These are phyloP conservation scores for Leccinum subgranulosum DNA, from an alignment of 768 basidiomycete species.

Conservation along the genomic window DNA sequence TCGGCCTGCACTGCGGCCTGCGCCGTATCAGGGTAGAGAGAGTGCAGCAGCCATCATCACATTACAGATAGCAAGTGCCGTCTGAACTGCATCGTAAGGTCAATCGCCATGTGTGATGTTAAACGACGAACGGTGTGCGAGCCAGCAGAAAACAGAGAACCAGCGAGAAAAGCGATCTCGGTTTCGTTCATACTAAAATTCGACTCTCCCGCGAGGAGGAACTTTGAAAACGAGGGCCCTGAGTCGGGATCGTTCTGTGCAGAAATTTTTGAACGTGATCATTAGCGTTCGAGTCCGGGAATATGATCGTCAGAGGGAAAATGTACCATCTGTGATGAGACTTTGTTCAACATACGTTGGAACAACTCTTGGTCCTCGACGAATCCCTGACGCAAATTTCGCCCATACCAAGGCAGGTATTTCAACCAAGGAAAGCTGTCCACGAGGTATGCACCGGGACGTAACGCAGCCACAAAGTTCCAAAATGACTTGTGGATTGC, in stretches of 20 bases:
- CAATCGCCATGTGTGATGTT: neutral
- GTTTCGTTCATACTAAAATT: slow-evolving; percentile 47
- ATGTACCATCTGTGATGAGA: slow-evolving; percentile 40
- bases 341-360: slow-evolving; percentile 41
- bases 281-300: too few relatives aligned
- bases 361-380: slow-evolving; percentile 46
- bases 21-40: slow-evolving; percentile 44
- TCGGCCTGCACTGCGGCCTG: slow-evolving; percentile 51
- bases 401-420: slow-evolving; percentile 59
- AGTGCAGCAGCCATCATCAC: slow-evolving; percentile 46
- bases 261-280: neutral
- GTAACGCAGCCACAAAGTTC: slow-evolving; percentile 21
- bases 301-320: neutral
- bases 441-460: slow-evolving; percentile 31
- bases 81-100: slow-evolving; percentile 18
- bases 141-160: slow-evolving; percentile 55
- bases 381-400: slow-evolving; percentile 50
- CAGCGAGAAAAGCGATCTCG: slow-evolving; percentile 56
- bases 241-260: slow-evolving; percentile 12
- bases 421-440: slow-evolving; percentile 31
- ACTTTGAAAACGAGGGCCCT: slow-evolving; percentile 49
- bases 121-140: slow-evolving; percentile 40
- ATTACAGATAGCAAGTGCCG: slow-evolving; percentile 47
- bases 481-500: slow-evolving; percentile 16
- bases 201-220: slow-evolving; percentile 46